Conservation (phyloP, 441 rosid genomes). For the Populus tomentosa region DNA sequence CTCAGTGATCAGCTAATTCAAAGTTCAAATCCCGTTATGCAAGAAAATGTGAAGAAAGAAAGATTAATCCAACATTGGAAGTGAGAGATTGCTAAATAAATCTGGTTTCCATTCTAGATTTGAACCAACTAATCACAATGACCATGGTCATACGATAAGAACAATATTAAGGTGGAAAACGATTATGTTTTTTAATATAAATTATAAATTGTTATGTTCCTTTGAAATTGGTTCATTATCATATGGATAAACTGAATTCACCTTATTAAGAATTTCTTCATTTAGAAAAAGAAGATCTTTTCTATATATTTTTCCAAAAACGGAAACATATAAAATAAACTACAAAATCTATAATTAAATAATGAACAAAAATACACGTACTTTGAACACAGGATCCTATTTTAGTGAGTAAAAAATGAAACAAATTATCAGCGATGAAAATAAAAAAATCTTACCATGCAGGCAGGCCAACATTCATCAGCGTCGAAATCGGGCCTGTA, state of each 20-base stretch:
- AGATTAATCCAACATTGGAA: not conserved
- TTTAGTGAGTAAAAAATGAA: not conserved
- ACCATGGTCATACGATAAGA: not conserved
- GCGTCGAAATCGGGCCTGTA: conserved; percentile 58
- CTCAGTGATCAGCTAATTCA: not conserved
- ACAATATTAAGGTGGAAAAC: not conserved
- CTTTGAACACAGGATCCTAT: not conserved
- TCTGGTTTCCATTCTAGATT: not conserved
- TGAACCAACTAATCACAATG: not conserved
- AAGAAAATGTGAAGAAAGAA: not conserved
- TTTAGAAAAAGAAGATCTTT: too few species aligned
- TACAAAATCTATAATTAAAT: not conserved
- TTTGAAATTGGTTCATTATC: not conserved
- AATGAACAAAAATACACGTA: not conserved
- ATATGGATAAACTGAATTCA: not conserved
- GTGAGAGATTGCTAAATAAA: not conserved
- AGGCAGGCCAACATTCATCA: conserved; percentile 42
- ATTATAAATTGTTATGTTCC: too few species aligned
- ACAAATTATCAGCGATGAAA: not conserved
- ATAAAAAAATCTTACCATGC: conserved; percentile 37
- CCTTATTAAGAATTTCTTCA: not conserved
- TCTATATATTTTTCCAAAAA: not conserved
- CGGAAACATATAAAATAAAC: not conserved
- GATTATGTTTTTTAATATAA: not conserved
- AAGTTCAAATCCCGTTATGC: not conserved